Evolutionary conservation across 176 grass and related monocot species (phyloP).

Genomic region (Carex myosuroides): DNA sequence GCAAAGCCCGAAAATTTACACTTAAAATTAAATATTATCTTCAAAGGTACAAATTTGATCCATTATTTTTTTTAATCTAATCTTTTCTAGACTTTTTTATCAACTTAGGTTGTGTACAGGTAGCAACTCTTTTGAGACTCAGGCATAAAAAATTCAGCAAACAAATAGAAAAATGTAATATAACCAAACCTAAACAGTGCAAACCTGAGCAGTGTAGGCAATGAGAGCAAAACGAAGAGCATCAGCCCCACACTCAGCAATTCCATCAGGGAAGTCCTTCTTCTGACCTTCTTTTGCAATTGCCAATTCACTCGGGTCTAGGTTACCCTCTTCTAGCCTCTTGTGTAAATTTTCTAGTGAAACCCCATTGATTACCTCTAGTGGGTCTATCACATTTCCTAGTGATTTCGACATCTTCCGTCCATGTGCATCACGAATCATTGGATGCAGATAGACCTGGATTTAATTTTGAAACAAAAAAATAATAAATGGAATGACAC

Average conservation of each 20-base stretch:
- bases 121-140: background rate
- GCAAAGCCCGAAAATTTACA: background rate
- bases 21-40: background rate
- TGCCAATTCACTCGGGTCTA: slow-evolving; percentile 61
- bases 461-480: background rate
- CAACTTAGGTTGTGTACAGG: background rate
- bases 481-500: background rate
- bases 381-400: slow-evolving; percentile 78
- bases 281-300: slow-evolving; percentile 55
- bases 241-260: slow-evolving; percentile 87
- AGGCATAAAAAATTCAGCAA: background rate
- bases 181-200: background rate
- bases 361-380: slow-evolving; percentile 82
- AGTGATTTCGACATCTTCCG: slow-evolving; percentile 86
- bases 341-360: slow-evolving; percentile 61
- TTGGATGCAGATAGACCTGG: slow-evolving; percentile 90
- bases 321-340: slow-evolving; percentile 71
- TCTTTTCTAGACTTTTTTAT: background rate
- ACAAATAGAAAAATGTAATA: background rate
- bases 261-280: slow-evolving; percentile 89
- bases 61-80: background rate
- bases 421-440: slow-evolving; percentile 82
- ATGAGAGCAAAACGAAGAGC: slow-evolving; percentile 84
- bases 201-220: slow-evolving; percentile 74
- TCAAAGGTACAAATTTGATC: background rate